Base-by-base conservation (phyloP, 805 yeast genomes). In the Lipomyces kockii region DNA sequence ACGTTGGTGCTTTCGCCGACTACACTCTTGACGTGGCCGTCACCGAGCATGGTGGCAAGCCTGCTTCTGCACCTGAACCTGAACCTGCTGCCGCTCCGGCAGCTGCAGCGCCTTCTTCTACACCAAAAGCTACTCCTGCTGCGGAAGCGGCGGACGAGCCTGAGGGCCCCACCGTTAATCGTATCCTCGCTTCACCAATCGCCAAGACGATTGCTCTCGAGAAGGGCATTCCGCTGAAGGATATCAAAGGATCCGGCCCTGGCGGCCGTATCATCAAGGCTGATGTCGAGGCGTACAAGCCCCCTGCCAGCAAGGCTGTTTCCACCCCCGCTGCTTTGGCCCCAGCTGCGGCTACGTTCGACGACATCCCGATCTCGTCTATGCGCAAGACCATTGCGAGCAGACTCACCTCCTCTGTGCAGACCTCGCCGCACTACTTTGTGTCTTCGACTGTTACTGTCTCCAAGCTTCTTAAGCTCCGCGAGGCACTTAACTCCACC, bases 371-470 rank as follows among this genome's bases (percentile, higher is more conserved):
- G 77, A 83, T 95, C 79, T 83, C 96, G 70, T 84, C 85, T 76
- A 95, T 95, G 98, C 91, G 99, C 85, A 88, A 88, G 81, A 90
- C 94, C 75, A 95, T 95, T 75, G 97, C 97, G 73, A 80, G 87
- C 78, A 91, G 99, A 83, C 86, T 95, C 75, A 82, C 89, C 72
- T 87, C 90, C 79, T 92, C 98, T 61, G 90, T 94, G 76, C 91
- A 87, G 78, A 85, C 86, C 73, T 87, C 92, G 71, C 99, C 99
- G 76, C 89, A 95, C 69, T 95, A 92, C 84, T 89, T 93, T 78
- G 94, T 95, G 65, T 90, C 97, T 52, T 90, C 98, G 43, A 85
- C 87, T 68, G 85, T 95, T 70, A 88, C 95, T 22, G 98, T 94
- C 54, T 83, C 92, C 73, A 95, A 95, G 85, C 84, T 95, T 76